A percentile compares a stretch with the other conserved stretches of the same genome.
Evolutionary conservation across 768 basidiomycete species (phyloP).

Genomic region (Phaeotremella skinneri): DNA sequence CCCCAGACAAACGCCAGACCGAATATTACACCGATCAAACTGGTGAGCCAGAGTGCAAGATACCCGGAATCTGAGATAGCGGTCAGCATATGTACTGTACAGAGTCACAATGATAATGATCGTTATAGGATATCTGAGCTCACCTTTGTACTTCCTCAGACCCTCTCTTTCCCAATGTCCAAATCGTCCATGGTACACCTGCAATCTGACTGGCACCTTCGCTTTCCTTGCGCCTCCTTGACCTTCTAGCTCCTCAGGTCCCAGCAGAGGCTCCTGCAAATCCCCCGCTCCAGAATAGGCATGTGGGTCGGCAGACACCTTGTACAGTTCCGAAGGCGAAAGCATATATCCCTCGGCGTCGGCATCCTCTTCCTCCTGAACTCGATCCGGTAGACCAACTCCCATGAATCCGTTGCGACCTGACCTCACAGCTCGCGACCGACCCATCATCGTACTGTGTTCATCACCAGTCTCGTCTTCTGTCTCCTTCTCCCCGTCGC

Average conservation of each 20-base stretch:
- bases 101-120: background rate
- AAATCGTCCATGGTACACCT: slow-evolving; percentile 46
- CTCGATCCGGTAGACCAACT: background rate
- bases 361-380: slow-evolving; percentile 17
- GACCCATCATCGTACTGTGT: slow-evolving; percentile 27
- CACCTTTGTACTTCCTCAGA: slow-evolving; percentile 47
- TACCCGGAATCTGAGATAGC: slow-evolving; percentile 38
- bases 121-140: slow-evolving; percentile 6
- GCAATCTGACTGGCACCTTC: slow-evolving; percentile 31
- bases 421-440: slow-evolving; percentile 20
- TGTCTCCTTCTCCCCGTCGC: slow-evolving; percentile 30
- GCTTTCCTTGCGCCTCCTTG: slow-evolving; percentile 9
- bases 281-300: slow-evolving; percentile 4
- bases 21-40: slow-evolving; percentile 40
- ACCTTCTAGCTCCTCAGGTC: slow-evolving; percentile 35
- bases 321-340: slow-evolving; percentile 30
- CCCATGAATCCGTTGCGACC: slow-evolving; percentile 15
- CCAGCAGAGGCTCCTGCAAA: slow-evolving; percentile 41
- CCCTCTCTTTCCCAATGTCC: slow-evolving; percentile 45
- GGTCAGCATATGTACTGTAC: background rate
- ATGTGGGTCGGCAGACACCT: slow-evolving; percentile 9
- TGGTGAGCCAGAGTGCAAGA: slow-evolving; percentile 47
- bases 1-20: slow-evolving; percentile 50
- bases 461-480: slow-evolving; percentile 28
- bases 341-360: slow-evolving; percentile 31